Conservation (phyloP, 805 yeast genomes). For the Candida taoyuanica region DNA sequence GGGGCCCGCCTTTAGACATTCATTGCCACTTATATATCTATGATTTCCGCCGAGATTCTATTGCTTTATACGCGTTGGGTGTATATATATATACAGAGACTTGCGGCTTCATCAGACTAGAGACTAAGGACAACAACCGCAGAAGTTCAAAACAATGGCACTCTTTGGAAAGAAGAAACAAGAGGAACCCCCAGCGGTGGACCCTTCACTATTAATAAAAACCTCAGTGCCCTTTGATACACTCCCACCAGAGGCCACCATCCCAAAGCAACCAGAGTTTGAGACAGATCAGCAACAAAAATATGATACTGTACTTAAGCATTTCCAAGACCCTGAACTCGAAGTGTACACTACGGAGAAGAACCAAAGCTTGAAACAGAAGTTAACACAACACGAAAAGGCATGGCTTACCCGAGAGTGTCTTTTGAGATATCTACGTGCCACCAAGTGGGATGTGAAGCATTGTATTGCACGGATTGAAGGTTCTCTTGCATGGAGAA, state of each 20-base stretch:
- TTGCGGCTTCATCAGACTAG: neutral
- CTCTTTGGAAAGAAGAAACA: conserved; percentile 27
- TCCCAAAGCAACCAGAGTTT: conserved; percentile 46
- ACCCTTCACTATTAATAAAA: conserved; percentile 28
- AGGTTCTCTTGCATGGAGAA: conserved; percentile 84
- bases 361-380: conserved; percentile 38
- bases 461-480: conserved; percentile 73
- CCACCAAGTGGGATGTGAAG: conserved; percentile 80
- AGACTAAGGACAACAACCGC: neutral
- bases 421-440: conserved; percentile 81
- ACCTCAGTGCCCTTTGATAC: conserved; percentile 47
- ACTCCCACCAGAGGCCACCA: conserved; percentile 45
- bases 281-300: conserved; percentile 51
- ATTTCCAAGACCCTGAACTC: conserved; percentile 45
- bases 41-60: no score
- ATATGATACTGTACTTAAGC: conserved; percentile 56
- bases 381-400: conserved; percentile 53
- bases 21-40: no score
- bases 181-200: conserved; percentile 19
- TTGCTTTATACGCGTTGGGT: no score
- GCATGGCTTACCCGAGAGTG: conserved; percentile 96
- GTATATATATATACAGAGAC: neutral
- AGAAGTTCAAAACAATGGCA: conserved; percentile 17
- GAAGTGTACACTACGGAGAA: conserved; percentile 33
- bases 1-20: no score